phyloP scores from a whole-genome alignment of 352 stramenopile genomes.

The Discostella stelligera region DNA sequence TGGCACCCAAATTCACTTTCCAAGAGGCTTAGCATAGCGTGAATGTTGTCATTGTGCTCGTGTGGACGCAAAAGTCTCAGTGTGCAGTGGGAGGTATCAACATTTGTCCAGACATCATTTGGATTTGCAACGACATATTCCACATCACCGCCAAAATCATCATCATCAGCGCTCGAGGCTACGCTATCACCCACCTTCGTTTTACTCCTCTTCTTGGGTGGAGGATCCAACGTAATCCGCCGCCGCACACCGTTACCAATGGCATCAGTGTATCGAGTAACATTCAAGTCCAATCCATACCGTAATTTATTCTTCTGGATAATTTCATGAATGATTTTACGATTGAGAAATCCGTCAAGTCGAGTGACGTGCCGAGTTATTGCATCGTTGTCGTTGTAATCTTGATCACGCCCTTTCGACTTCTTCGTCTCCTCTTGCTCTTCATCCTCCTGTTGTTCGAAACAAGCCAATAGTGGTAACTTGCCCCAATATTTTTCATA shows the following conservation, averaged over 20 bases:
- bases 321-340: slow-evolving; percentile 60
- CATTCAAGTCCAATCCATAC: slow-evolving; percentile 80
- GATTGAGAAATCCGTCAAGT: slow-evolving; percentile 64
- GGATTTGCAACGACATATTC: slow-evolving; percentile 59
- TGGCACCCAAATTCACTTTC: slow-evolving; percentile 92
- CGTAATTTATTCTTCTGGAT: slow-evolving; percentile 57
- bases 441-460: slow-evolving; percentile 24
- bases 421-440: slow-evolving; percentile 10
- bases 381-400: background rate
- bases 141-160: slow-evolving; percentile 32
- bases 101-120: slow-evolving; percentile 73
- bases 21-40: slow-evolving; percentile 89
- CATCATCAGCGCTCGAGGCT: background rate
- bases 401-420: background rate
- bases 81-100: slow-evolving; percentile 85
- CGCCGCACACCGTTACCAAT: slow-evolving; percentile 58
- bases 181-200: slow-evolving; percentile 5
- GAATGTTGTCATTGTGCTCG: slow-evolving; percentile 85
- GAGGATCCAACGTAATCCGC: slow-evolving; percentile 70
- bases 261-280: slow-evolving; percentile 71
- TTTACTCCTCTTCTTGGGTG: slow-evolving; percentile 37
- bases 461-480: slow-evolving; percentile 81
- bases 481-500: slow-evolving; percentile 92
- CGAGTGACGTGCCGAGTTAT: slow-evolving; percentile 25
- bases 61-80: slow-evolving; percentile 91